Conservation (phyloP, 148 eudicot genomes). For the Rheum nobile region DNA sequence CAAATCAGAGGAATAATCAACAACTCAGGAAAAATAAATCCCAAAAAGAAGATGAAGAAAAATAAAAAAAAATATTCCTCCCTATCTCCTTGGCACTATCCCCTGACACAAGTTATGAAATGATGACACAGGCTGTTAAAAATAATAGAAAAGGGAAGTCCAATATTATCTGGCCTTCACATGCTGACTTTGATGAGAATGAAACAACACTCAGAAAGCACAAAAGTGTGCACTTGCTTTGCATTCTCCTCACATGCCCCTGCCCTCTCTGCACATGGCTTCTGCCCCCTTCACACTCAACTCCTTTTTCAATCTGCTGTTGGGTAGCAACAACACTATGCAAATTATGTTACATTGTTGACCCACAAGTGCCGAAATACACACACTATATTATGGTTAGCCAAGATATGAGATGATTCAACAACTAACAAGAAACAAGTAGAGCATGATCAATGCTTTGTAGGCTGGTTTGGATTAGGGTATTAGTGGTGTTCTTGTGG, state of each 20-base stretch:
- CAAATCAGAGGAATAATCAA: background rate
- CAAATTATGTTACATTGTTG: constrained; percentile 1
- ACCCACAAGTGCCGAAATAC: background rate
- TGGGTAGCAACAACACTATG: background rate
- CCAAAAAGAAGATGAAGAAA: background rate
- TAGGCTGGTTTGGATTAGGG: too few species aligned
- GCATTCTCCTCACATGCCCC: background rate
- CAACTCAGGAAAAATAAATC: background rate
- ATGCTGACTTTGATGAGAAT: background rate
- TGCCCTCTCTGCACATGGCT: constrained; percentile 2
- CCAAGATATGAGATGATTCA: background rate
- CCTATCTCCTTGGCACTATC: background rate
- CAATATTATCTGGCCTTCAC: constrained; percentile 5
- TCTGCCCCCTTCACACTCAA: background rate
- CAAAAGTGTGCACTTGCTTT: background rate
- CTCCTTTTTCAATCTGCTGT: background rate
- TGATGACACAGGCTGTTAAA: constrained; percentile 2
- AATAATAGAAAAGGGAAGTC: background rate
- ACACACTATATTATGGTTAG: background rate
- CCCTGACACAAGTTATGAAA: background rate
- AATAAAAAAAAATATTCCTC: background rate
- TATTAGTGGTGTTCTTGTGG: background rate
- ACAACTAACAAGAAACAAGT: too few species aligned
- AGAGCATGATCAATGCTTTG: too few species aligned
- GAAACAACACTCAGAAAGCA: background rate